Conservation (phyloP, 2,329 filamentous ascomycete genomes). For the Scolecobasidium constrictum region DNA sequence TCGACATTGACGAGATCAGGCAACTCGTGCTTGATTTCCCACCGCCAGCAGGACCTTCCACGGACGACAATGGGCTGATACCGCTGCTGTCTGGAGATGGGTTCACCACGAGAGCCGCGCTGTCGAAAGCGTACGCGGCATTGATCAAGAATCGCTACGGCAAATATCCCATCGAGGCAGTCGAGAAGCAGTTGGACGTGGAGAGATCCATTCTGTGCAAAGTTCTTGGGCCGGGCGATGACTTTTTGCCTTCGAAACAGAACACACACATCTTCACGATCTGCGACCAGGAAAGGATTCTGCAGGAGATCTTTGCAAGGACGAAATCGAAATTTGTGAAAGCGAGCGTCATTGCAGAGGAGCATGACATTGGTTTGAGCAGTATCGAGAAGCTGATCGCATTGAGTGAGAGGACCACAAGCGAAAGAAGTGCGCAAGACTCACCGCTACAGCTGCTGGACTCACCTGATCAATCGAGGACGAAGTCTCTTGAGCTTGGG, state of each 20-base stretch:
- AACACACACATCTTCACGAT: background rate
- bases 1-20: conserved; percentile 3
- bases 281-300: background rate
- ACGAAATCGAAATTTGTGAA: background rate
- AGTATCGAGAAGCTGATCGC: background rate
- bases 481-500: background rate
- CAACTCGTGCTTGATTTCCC: conserved; percentile 2
- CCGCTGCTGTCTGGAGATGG: conserved; percentile 1
- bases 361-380: background rate
- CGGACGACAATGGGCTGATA: background rate
- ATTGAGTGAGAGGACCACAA: background rate
- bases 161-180: background rate
- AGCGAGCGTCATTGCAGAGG: background rate
- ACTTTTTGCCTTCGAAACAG: background rate
- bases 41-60: background rate
- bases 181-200: background rate
- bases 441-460: conserved; percentile 5
- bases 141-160: background rate
- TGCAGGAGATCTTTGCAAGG: background rate
- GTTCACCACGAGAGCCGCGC: background rate
- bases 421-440: too few species aligned
- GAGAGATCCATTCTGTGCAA: background rate
- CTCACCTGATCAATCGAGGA: background rate
- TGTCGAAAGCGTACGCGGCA: background rate
- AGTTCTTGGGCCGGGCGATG: background rate